Conservation (phyloP, 441 rosid species). For the Syzygium malaccense region DNA sequence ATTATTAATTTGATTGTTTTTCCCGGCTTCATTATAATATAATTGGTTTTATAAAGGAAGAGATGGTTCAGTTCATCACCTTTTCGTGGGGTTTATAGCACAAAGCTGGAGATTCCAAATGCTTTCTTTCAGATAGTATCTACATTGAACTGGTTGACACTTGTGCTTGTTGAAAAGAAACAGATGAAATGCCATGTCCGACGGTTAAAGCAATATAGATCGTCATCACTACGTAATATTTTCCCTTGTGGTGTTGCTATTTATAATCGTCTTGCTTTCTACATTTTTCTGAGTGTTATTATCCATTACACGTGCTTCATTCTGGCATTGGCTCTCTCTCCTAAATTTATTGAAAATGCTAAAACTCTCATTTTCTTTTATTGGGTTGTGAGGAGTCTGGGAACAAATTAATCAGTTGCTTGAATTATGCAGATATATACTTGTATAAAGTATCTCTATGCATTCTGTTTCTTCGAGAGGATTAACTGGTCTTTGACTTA, state of each 20-base stretch:
- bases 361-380: not conserved
- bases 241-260: not conserved
- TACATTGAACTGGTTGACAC: not conserved
- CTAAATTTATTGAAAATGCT: not conserved
- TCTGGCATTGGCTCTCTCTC: not conserved
- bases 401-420: not conserved
- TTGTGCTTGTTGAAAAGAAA: not conserved
- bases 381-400: not conserved
- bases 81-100: not conserved
- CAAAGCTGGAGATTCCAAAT: not conserved
- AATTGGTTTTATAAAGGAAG: not conserved
- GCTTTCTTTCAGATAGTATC: not conserved
- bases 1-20: not conserved
- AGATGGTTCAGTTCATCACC: not conserved
- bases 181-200: not conserved
- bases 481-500: not conserved
- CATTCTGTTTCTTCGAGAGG: not conserved
- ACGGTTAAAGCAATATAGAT: not conserved
- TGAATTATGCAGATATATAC: not conserved
- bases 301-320: not conserved
- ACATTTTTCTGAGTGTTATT: not conserved
- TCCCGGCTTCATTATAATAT: not conserved
- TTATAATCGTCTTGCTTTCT: not conserved
- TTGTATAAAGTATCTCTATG: not conserved
- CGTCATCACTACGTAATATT: not conserved